Evolutionary conservation across 768 basidiomycete genomes (phyloP).

Genomic region (Tricholoma matsutake): DNA sequence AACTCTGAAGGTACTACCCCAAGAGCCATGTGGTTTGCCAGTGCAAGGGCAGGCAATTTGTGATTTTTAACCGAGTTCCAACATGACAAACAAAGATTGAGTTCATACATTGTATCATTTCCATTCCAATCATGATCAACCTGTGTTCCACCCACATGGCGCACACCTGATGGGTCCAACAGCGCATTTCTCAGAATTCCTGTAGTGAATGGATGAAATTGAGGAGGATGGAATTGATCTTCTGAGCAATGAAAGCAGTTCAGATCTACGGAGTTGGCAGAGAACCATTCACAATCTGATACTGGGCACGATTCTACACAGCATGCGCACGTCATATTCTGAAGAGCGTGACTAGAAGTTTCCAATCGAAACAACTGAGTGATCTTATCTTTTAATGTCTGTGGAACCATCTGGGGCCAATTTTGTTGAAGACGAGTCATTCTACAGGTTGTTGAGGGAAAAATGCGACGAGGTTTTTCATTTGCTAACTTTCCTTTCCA

Average conservation of each 20-base stretch:
- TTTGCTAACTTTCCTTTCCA: no score
- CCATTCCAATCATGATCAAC: neutral
- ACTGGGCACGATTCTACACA: no score
- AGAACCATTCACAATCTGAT: no score
- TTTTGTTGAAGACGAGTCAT: no score
- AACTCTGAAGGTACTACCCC: neutral
- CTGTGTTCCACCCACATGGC: no score
- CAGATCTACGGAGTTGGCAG: neutral
- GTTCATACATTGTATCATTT: neutral
- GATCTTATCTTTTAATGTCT: no score
- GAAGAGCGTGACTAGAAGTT: neutral
- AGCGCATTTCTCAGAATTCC: neutral
- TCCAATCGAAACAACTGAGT: no score
- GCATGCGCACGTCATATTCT: neutral
- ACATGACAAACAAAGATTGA: neutral
- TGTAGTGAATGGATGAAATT: neutral
- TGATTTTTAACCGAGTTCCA: no score
- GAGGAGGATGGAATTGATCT: no score
- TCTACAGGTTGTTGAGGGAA: no score
- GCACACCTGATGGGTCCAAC: neutral
- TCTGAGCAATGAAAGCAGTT: neutral
- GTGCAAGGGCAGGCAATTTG: neutral
- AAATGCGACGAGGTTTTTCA: no score
- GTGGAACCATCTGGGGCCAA: no score
- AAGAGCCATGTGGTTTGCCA: neutral